phyloP scores from a whole-genome alignment of 805 yeast genomes.

The Scheffersomyces coipomensis region DNA sequence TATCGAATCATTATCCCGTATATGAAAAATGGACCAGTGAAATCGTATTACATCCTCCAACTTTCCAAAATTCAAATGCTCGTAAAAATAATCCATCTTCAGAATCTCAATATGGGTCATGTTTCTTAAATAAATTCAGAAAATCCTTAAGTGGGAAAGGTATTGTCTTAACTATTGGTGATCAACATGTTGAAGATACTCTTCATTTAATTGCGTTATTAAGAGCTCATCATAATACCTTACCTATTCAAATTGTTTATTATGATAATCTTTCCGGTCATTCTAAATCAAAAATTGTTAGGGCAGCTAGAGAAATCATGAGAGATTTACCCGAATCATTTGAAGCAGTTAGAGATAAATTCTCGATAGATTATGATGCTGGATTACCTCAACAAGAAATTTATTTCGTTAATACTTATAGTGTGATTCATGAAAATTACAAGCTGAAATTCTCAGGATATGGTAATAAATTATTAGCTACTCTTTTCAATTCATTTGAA shows the following conservation, averaged over 20 bases:
- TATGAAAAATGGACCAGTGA: conserved; percentile 42
- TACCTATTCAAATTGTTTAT: conserved; percentile 31
- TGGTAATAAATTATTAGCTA: conserved; percentile 46
- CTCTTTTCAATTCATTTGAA: conserved; percentile 47
- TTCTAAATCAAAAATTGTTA: conserved; percentile 16
- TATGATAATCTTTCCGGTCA: conserved; percentile 20
- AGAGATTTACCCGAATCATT: conserved; percentile 19
- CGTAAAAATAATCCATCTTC: conserved; percentile 16
- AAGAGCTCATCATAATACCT: conserved; percentile 22
- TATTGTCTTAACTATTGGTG: conserved; percentile 27
- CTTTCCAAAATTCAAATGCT: neutral
- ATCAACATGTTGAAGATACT: conserved; percentile 19
- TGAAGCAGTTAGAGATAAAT: conserved; percentile 15
- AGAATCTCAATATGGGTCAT: conserved; percentile 15
- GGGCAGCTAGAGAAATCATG: conserved; percentile 14
- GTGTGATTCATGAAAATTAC: conserved; percentile 14
- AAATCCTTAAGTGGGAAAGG: conserved; percentile 28
- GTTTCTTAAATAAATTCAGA: conserved; percentile 26
- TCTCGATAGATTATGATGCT: conserved; percentile 11
- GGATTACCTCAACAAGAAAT: conserved; percentile 29
- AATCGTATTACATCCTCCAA: conserved; percentile 16
- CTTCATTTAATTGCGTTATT: conserved; percentile 22
- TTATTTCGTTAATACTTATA: conserved; percentile 27
- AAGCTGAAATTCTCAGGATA: conserved; percentile 34
- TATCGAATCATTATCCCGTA: conserved; percentile 35